A percentile compares a stretch with the other conserved stretches of the same genome.
phyloP scores from a whole-genome alignment of 139 green algal genomes.

The Ostreobium quekettii region DNA sequence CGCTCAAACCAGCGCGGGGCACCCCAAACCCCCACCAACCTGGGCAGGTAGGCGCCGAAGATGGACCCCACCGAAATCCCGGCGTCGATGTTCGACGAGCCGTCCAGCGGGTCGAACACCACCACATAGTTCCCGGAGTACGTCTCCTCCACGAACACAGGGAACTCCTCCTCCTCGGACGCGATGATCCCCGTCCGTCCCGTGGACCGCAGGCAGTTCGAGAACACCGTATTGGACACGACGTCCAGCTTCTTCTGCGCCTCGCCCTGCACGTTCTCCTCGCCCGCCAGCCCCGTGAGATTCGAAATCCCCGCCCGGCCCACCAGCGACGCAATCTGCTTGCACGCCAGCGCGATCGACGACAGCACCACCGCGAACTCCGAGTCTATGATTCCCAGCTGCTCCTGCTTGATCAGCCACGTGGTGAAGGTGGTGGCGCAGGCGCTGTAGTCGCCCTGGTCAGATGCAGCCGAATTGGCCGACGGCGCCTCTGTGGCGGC shows the following conservation, averaged over 20 bases:
- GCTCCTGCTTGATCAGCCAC: conserved; percentile 78
- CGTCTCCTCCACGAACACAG: conserved; percentile 89
- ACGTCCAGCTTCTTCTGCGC: conserved; percentile 99
- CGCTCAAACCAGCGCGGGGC: no score
- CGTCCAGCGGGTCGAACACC: conserved; percentile 96
- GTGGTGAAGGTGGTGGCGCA: conserved; percentile 78
- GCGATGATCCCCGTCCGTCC: conserved; percentile 84
- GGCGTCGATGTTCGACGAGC: conserved; percentile 97
- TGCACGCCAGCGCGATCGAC: conserved; percentile 91
- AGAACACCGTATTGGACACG: conserved; percentile 97
- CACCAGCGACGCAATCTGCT: conserved; percentile 94
- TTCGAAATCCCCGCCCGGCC: conserved; percentile 85
- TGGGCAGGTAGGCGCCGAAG: conserved; percentile 89
- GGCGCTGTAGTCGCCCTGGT: conserved; percentile 59
- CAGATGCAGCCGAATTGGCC: neutral
- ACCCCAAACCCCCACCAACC: no score
- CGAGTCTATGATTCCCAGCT: conserved; percentile 70
- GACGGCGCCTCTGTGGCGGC: conserved; percentile 9
- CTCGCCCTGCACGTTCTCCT: conserved; percentile 77
- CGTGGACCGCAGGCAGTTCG: conserved; percentile 68
- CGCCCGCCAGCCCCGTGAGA: conserved; percentile 75
- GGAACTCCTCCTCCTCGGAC: conserved; percentile 94
- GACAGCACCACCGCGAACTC: conserved; percentile 91
- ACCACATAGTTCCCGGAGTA: conserved; percentile 95
- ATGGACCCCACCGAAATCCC: conserved; percentile 93